Base-by-base conservation (phyloP, 2,329 filamentous ascomycete genomes). In the Paraconiothyrium brasiliense region DNA sequence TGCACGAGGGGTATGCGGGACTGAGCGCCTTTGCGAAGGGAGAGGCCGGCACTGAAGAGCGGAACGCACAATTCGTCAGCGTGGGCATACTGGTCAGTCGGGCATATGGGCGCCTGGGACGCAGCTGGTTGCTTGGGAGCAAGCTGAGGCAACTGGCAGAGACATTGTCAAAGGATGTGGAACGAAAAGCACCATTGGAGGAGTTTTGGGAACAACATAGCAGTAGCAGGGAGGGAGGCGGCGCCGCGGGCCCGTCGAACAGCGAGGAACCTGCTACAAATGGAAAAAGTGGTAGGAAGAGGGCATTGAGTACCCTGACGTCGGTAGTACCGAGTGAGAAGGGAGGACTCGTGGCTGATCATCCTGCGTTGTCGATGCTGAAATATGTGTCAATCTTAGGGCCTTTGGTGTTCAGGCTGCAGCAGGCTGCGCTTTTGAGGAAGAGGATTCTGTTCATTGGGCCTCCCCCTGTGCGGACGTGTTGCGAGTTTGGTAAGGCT, bases 21-120 rank as follows among this genome's bases (percentile, higher is more conserved):
- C 85, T 98, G 69, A 97, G 93, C 81, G 93, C 94, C 32, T 99
- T 97, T 76, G 84, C 95, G 76, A 97, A 97, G 77, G 87, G 87
- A 66, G 90, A 91, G 2, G 93, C 92, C 52, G 89, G 90, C 14
- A 91, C 92, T 69, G 88, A 87, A 56, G 88, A 92, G 56, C 90
- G 95, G 62, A 92, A 97, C 83, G 95, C 95, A 54, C 88, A 91
- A 70, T 97, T 99, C 89, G 89, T 97, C 65, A 92, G 94, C 14
- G 93, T 98, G 1, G 95, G 95, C 44, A 87, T 94, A 32, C 82
- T 99, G 68, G 93, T 98, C 1, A 92, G 93, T 7, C 79, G 97
- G 55, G 94, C 90, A 74, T 91, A 92, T 73, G 94, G 94, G 27
- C 87, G 93, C 58, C 83, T 98, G 24, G 95, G 95, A 4, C 88